Evolutionary conservation across 1,284 basidiomycete genomes (phyloP), one percentile per base, ranked within the genome.

Genomic region (Takashimella koratensis): DNA sequence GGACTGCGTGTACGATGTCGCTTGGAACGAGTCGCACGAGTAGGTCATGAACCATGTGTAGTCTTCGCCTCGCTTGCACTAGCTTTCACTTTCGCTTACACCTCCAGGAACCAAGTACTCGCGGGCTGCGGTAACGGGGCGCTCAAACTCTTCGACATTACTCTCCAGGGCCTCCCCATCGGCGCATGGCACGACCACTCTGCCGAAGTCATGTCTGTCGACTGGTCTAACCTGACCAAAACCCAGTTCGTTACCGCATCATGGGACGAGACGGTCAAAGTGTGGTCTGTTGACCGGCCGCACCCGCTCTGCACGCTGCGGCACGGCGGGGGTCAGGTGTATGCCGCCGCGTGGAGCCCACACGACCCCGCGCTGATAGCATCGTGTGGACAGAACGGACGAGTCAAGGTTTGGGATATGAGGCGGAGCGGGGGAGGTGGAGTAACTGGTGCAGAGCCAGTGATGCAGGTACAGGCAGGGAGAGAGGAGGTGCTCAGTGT

Each of bases 161-260:
- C 86, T 73, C 78, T 97, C 50, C 51, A 75, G 66, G 66, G 63
- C 5, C 61, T 66, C 1, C 95, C 95, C 0, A 87, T 98, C 54
- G 84, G 86, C 53, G 84, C 84, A 48, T 98, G 94, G 94, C 86
- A 90, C 62, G 95, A 98, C 75, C 95, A 98, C 72, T 83, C 84
- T 5, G 83, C 87, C 43, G 95, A 98, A 70, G 90, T 93, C 5
- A 94, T 91, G 77, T 88, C 87, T n/a, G 83, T 97, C 11, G 91
- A 98, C 74, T 98, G 95, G 95, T 94, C 88, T 60, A 98, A 97
- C 73, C 76, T 96, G 55, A 85, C 88, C 64, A 98, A 98, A 74
- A 86, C 91, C 57, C 81, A 84, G 1, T 98, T 98, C 73, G 83
- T 84, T 4, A 93, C 90, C 2, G 84, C 86, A 1, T 90, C 87